phyloP scores from a whole-genome alignment of 805 yeast species.

The Grigorovia transvaalensis region DNA sequence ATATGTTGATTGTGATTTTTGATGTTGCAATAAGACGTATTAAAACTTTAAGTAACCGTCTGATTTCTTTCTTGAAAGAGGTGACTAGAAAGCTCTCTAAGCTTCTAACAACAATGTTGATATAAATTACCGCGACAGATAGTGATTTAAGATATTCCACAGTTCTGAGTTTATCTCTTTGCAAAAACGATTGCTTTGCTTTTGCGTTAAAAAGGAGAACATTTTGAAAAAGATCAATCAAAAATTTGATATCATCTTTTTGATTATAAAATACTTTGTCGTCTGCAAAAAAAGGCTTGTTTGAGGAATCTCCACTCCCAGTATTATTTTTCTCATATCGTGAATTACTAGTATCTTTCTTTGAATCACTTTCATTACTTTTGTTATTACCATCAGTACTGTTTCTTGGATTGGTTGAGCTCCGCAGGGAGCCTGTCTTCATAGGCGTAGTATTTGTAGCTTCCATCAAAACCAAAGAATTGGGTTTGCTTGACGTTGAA shows the following conservation, averaged over 20 bases:
- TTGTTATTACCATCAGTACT: not conserved
- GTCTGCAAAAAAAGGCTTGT: conserved; percentile 19
- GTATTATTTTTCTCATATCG: not conserved
- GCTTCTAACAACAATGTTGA: not conserved
- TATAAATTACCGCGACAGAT: not conserved
- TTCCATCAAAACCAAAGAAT: conserved; percentile 1
- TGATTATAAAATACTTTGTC: conserved; percentile 46
- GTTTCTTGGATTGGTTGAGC: not conserved
- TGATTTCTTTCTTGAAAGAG: not conserved
- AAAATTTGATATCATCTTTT: conserved; percentile 39
- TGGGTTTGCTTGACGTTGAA: conserved; percentile 5
- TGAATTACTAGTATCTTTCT: not conserved
- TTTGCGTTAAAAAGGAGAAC: not conserved
- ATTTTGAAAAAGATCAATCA: not conserved
- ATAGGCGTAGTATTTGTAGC: conserved; percentile 4
- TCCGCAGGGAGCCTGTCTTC: conserved; percentile 2
- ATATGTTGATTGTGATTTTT: not conserved
- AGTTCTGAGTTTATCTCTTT: conserved; percentile 1
- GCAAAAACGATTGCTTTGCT: not conserved
- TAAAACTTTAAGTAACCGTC: not conserved
- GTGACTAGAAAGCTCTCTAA: not conserved
- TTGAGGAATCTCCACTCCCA: not conserved
- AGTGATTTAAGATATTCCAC: not conserved
- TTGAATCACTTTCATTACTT: not conserved
- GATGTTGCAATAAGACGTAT: not conserved